phyloP scores from a whole-genome alignment of 164 flowering plant species.

The Amborella trichopoda region DNA sequence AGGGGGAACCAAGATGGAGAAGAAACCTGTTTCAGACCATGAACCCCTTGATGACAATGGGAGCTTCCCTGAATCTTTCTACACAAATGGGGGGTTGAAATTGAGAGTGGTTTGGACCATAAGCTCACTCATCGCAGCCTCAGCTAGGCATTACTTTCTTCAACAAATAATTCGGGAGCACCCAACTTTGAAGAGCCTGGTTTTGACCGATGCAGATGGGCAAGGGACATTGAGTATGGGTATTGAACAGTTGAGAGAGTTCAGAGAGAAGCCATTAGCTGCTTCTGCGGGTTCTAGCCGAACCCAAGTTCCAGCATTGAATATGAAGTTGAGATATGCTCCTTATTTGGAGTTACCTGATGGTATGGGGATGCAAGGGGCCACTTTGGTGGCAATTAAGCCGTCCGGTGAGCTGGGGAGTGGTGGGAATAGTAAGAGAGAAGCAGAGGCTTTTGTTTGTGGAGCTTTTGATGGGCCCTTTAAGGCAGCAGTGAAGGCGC shows the following conservation, averaged over 20 bases:
- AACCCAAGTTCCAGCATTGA: slow-evolving; percentile 82
- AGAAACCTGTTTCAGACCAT: background rate
- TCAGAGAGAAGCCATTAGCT: slow-evolving; percentile 75
- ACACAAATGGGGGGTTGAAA: slow-evolving; percentile 3
- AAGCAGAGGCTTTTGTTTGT: background rate
- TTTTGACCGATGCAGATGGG: slow-evolving; percentile 76
- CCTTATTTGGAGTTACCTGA: slow-evolving; percentile 58
- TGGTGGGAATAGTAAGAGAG: background rate
- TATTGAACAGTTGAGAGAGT: slow-evolving; percentile 71
- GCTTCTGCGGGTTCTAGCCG: slow-evolving; percentile 65
- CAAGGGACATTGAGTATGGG: slow-evolving; percentile 83
- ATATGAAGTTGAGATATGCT: slow-evolving; percentile 86
- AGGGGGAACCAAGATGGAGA: slow-evolving; percentile 9
- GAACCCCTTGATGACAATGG: background rate
- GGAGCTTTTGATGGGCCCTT: slow-evolving; percentile 7
- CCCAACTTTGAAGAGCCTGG: slow-evolving; percentile 53
- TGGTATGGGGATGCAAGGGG: slow-evolving; percentile 67
- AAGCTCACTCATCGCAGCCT: slow-evolving; percentile 77
- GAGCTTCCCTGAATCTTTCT: slow-evolving; percentile 3
- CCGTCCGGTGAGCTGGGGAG: background rate
- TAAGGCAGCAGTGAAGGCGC: slow-evolving; percentile 4
- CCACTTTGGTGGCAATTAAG: slow-evolving; percentile 42
- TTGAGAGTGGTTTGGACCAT: slow-evolving; percentile 75
- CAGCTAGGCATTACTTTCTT: slow-evolving; percentile 76
- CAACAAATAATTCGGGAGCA: slow-evolving; percentile 84